Evolutionary conservation across 768 basidiomycete species (phyloP).

Genomic region (Boletus reticuloceps): DNA sequence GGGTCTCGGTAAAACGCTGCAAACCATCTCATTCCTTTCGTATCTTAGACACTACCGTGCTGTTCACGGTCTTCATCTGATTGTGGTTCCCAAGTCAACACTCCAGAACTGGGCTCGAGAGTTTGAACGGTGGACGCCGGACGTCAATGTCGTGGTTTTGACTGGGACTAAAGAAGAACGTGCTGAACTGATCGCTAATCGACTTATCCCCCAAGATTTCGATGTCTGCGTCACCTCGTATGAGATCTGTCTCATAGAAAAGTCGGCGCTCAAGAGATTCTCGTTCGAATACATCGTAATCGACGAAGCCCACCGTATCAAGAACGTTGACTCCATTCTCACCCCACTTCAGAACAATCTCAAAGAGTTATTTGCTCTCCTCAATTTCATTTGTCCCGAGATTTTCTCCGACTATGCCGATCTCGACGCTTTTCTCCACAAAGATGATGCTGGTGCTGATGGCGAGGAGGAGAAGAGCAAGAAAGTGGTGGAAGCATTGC

Average conservation of each 20-base stretch:
- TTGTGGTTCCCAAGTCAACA: constrained; percentile 98
- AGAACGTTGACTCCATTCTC: too few species aligned
- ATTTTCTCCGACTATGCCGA: constrained; percentile 91
- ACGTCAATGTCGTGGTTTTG: constrained; percentile 76
- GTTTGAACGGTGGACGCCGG: constrained; percentile 87
- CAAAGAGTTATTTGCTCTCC: constrained; percentile 88
- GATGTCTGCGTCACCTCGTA: too few species aligned
- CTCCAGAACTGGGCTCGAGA: constrained; percentile 98
- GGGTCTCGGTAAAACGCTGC: constrained; percentile 97
- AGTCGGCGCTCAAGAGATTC: too few species aligned
- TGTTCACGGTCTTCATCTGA: constrained; percentile 80
- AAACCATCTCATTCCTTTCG: constrained; percentile 95
- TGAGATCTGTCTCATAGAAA: too few species aligned
- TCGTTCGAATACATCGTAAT: too few species aligned
- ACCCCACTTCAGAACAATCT: constrained; percentile 94
- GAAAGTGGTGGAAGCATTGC: too few species aligned
- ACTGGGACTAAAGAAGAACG: constrained; percentile 91
- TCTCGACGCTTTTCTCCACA: constrained; percentile 90
- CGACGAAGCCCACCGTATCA: too few species aligned
- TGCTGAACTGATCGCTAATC: too few species aligned
- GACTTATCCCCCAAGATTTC: constrained; percentile 87
- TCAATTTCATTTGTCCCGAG: constrained; percentile 97
- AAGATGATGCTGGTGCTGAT: constrained; percentile 67
- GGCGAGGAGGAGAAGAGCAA: constrained; percentile 87
- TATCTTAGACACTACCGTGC: constrained; percentile 86